Conservation (phyloP, 768 basidiomycete genomes). For the Pleurotus sapidus region DNA sequence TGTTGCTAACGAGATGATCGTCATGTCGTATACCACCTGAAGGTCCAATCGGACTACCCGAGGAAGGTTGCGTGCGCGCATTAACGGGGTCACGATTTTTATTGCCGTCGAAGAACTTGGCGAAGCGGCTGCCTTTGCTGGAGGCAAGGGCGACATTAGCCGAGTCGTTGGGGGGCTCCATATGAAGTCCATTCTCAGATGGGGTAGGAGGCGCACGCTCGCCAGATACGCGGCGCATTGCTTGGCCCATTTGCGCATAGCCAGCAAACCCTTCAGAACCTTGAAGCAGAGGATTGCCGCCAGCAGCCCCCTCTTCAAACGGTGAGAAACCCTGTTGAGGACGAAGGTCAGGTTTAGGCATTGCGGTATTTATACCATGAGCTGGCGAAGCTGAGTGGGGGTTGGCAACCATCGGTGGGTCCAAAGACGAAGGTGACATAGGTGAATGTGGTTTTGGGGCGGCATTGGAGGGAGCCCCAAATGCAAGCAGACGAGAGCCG, state of each 20-base stretch:
- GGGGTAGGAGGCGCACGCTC: constrained; percentile 12
- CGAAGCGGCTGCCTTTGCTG: constrained; percentile 78
- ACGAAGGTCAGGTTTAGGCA: constrained; percentile 26
- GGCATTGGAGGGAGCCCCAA: constrained; percentile 27
- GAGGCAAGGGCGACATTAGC: constrained; percentile 33
- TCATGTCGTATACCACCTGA: constrained; percentile 44
- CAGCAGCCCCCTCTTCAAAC: constrained; percentile 46
- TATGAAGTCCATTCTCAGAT: neutral
- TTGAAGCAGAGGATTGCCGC: constrained; percentile 21
- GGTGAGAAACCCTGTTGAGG: constrained; percentile 46
- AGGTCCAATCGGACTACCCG: neutral
- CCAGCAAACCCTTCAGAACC: constrained; percentile 17
- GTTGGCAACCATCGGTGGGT: neutral
- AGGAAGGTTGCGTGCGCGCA: constrained; percentile 3
- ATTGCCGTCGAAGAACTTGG: constrained; percentile 86
- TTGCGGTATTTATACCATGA: constrained; percentile 13
- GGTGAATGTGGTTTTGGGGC: constrained; percentile 12
- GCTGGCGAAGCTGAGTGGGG: constrained; percentile 14
- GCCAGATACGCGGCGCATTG: constrained; percentile 14
- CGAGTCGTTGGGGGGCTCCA: neutral
- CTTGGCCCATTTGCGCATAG: constrained; percentile 7
- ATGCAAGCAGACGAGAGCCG: constrained; percentile 49
- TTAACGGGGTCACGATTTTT: constrained; percentile 35
- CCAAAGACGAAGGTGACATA: neutral
- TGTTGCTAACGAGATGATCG: constrained; percentile 22